These are phyloP conservation scores for Colletotrichum plurivorum DNA, from an alignment of 2,329 filamentous ascomycete genomes.

Conservation along the genomic window DNA sequence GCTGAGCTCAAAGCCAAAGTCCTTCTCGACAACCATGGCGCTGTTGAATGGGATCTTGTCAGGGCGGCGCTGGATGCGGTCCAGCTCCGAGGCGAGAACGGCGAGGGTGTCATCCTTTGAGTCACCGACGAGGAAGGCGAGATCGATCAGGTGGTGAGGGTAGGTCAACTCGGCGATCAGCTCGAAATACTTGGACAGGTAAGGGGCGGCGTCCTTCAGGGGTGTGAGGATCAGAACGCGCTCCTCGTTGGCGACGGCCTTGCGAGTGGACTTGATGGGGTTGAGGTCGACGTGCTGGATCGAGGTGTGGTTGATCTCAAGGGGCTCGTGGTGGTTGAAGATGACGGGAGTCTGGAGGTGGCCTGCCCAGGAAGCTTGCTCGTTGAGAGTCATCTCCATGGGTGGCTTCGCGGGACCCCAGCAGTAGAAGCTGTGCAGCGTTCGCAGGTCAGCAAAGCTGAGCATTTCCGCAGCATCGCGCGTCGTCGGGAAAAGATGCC, in stretches of 20 bases:
- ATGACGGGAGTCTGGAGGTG: slow-evolving; percentile 93
- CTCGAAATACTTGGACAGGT: slow-evolving; percentile 93
- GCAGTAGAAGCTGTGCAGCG: slow-evolving; percentile 85
- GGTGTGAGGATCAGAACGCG: slow-evolving; percentile 93
- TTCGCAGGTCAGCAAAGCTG: slow-evolving; percentile 22
- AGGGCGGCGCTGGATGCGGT: slow-evolving; percentile 86
- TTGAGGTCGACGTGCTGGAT: slow-evolving; percentile 91
- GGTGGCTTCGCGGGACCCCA: slow-evolving; percentile 96
- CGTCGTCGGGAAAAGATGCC: background rate
- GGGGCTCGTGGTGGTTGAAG: slow-evolving; percentile 93
- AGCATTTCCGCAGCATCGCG: slow-evolving; percentile 3
- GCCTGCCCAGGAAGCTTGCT: slow-evolving; percentile 89
- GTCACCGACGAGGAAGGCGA: slow-evolving; percentile 95
- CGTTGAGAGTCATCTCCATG: slow-evolving; percentile 94
- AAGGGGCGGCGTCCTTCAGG: slow-evolving; percentile 87
- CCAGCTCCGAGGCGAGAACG: slow-evolving; percentile 86
- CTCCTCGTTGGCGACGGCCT: slow-evolving; percentile 86
- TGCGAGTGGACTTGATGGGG: slow-evolving; percentile 82
- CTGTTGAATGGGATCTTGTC: slow-evolving; percentile 89
- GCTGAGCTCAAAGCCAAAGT: slow-evolving; percentile 83
- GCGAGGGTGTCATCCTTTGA: slow-evolving; percentile 92
- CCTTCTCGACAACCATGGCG: slow-evolving; percentile 88
- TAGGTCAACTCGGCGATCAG: slow-evolving; percentile 91
- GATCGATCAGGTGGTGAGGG: slow-evolving; percentile 93
- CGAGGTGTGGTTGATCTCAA: slow-evolving; percentile 84